phyloP scores from a whole-genome alignment of 164 flowering plant species.

The grape (Vitis vinifera) region ASM3070453v1 NC_081811.1:2335001-2335500 shows the following conservation, averaged over 20 bases:
- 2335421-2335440: no score
- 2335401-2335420: no score
- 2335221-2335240: slow-evolving; percentile 65
- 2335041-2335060: slow-evolving; percentile 37
- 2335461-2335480: no score
- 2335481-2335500: no score
- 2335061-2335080: slow-evolving; percentile 66
- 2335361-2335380: background rate
- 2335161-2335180: slow-evolving; percentile 67
- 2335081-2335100: slow-evolving; percentile 63
- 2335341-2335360: background rate
- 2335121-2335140: slow-evolving; percentile 62
- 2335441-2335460: no score
- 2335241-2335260: slow-evolving; percentile 59
- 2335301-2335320: background rate
- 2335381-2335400: no score
- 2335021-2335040: slow-evolving; percentile 9
- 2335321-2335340: background rate
- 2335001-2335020: background rate
- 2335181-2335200: slow-evolving; percentile 83
- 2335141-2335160: slow-evolving; percentile 61
- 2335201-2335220: slow-evolving; percentile 66
- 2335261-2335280: slow-evolving; percentile 67
- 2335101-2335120: slow-evolving; percentile 78
- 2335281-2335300: background rate